Percentiles rank a stretch among this genome's conserved stretches.
These are phyloP conservation scores for Saturnispora silvae DNA, from an alignment of 805 yeast species.

Conservation along the genomic window DNA sequence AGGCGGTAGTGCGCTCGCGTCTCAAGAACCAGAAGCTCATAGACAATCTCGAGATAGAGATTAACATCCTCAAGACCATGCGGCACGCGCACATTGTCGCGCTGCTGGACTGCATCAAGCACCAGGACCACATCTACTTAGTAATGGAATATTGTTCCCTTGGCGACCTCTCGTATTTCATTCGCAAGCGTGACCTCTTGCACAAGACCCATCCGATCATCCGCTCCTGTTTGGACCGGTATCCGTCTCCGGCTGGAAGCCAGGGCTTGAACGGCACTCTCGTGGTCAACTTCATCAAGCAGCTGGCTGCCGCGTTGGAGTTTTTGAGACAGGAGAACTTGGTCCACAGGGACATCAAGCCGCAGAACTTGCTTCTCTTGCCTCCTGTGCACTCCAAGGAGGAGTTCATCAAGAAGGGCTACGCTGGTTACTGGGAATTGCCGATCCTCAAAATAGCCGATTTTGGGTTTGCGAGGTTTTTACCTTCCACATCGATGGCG, in stretches of 20 bases:
- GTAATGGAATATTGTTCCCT: conserved; percentile 95
- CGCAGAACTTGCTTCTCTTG: conserved; percentile 74
- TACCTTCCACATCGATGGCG: conserved; percentile 89
- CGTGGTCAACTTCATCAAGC: conserved; percentile 78
- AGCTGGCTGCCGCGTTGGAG: conserved; percentile 71
- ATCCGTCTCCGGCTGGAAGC: conserved; percentile 67
- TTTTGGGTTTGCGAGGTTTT: conserved; percentile 92
- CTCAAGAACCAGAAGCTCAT: conserved; percentile 76
- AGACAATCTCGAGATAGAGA: conserved; percentile 88
- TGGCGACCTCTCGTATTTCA: conserved; percentile 87
- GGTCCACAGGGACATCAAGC: conserved; percentile 93
- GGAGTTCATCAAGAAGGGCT: conserved; percentile 47
- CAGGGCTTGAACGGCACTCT: conserved; percentile 74
- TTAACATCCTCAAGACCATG: conserved; percentile 75
- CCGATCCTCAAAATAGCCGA: conserved; percentile 93
- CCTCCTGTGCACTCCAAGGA: conserved; percentile 66
- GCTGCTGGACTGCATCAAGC: conserved; percentile 71
- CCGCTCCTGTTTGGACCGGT: conserved; percentile 62
- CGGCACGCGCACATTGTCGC: conserved; percentile 91
- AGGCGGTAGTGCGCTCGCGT: conserved; percentile 74
- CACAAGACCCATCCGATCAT: conserved; percentile 69
- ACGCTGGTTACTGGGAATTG: conserved; percentile 74
- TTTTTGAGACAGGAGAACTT: conserved; percentile 75
- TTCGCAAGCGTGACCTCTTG: conserved; percentile 64
- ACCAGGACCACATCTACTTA: conserved; percentile 66